These are phyloP conservation scores for Trypanosoma theileri DNA, from an alignment of 208 protist species.

Conservation along the genomic window DNA sequence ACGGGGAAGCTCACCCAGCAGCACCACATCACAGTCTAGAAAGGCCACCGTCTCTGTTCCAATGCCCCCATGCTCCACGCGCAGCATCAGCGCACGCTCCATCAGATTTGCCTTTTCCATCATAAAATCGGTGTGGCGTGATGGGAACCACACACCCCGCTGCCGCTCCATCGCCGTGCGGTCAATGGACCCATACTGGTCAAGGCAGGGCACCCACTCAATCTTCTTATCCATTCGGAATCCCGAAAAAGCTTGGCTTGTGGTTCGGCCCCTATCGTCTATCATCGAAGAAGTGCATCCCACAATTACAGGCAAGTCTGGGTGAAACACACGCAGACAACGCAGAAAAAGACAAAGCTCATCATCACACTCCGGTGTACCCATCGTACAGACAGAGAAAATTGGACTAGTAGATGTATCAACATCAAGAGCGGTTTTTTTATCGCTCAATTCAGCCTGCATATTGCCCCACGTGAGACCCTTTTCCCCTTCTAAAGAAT, in stretches of 20 bases:
- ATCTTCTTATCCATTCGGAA: conserved; percentile 38
- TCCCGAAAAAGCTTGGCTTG: conserved; percentile 13
- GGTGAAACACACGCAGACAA: conserved; percentile 61
- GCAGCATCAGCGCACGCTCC: conserved; percentile 52
- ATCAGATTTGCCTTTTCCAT: conserved; percentile 87
- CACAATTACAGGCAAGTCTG: conserved; percentile 48
- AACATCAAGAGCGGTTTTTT: background rate
- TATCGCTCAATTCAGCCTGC: no score
- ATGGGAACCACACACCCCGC: conserved; percentile 65
- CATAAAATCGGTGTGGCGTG: conserved; percentile 82
- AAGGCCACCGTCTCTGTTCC: conserved; percentile 41
- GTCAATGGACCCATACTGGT: conserved; percentile 55
- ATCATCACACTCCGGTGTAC: conserved; percentile 72
- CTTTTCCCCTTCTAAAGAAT: no score
- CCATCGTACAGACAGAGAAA: conserved; percentile 75
- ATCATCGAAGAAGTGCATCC: conserved; percentile 56
- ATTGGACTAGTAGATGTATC: conserved; percentile 17
- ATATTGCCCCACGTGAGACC: no score
- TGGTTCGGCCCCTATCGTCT: background rate
- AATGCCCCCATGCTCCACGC: conserved; percentile 1
- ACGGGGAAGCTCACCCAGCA: conserved; percentile 47
- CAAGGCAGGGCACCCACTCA: conserved; percentile 67
- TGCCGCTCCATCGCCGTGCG: conserved; percentile 67
- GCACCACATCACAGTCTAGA: conserved; percentile 74
- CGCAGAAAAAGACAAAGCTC: conserved; percentile 72